Percentiles rank a stretch among this genome's conserved stretches.
Evolutionary conservation across 768 basidiomycete species (phyloP).

Genomic region (Tulasnella sp.): DNA sequence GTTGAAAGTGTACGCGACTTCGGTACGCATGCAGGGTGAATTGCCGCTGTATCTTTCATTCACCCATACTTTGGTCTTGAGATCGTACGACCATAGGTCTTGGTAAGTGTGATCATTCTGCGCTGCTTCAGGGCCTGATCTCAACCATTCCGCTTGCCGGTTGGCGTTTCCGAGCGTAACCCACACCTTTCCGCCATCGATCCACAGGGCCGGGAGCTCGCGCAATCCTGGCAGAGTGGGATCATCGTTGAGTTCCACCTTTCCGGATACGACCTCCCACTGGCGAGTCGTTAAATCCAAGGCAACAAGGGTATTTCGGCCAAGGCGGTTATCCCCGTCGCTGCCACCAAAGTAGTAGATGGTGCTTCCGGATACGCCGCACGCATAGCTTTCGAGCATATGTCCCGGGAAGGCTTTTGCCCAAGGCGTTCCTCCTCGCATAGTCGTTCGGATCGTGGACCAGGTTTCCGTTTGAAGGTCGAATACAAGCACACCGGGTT

Average conservation of each 20-base stretch:
- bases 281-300: slow-evolving; percentile 33
- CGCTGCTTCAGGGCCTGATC: slow-evolving; percentile 24
- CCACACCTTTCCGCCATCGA: slow-evolving; percentile 31
- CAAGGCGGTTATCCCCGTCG: slow-evolving; percentile 29
- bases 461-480: slow-evolving; percentile 35
- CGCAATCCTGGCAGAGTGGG: slow-evolving; percentile 32
- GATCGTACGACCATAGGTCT: slow-evolving; percentile 37
- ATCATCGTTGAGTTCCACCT: slow-evolving; percentile 22
- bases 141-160: slow-evolving; percentile 29
- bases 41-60: slow-evolving; percentile 34
- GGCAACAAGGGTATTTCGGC: slow-evolving; percentile 36
- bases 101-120: slow-evolving; percentile 27
- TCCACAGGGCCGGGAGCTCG: slow-evolving; percentile 34
- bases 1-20: slow-evolving; percentile 32
- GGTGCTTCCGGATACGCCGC: slow-evolving; percentile 28
- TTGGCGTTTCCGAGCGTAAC: slow-evolving; percentile 35
- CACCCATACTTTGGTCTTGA: slow-evolving; percentile 30
- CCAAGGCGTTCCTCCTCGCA: slow-evolving; percentile 18
- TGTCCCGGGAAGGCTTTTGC: slow-evolving; percentile 23
- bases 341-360: slow-evolving; percentile 38
- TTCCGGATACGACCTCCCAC: slow-evolving; percentile 31
- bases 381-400: slow-evolving; percentile 21
- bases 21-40: slow-evolving; percentile 32
- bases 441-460: slow-evolving; percentile 30
- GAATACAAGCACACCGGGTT: slow-evolving; percentile 31